Base-by-base conservation (phyloP, 306 rosid genomes). In the Quercus cerris region DNA sequence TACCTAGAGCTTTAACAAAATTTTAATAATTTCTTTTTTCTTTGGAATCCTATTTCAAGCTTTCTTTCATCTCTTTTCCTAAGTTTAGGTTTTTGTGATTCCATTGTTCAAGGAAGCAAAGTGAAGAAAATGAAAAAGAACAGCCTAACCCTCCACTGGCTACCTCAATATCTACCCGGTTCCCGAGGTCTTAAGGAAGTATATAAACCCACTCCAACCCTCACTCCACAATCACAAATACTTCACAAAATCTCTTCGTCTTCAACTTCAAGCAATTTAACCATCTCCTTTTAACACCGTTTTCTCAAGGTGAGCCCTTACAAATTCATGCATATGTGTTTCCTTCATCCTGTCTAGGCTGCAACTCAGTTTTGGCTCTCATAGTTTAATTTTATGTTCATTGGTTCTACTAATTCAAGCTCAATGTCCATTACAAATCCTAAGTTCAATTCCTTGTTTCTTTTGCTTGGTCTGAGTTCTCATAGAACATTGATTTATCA, bases 121-220 rank as follows among this genome's bases (percentile, higher is more conserved):
- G 79, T 79, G 79, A 86, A n/a, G 68, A 71, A 79, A 59, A 70
- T 69, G 62, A 70, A 90, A 84, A 77, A 54, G 55, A 81, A 80
- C 58, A 77, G 46, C 49, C 30, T 74, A 74, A 67, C 76, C 58
- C 76, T 76, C 85, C 77, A 52, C 46, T 70, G 73, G 71, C 75
- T 25, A 44, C 80, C 27, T 59, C 54, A 58, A 79, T 38, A 38
- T 82, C 56, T 80, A 67, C 87, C 61, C 95, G 75, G 27, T 79
- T 81, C 58, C 84, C 97, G 91, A 94, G 87, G 88, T 74, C 86
- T 70, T 35, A 59, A 76, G 83, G 83, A 83, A 85, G 91, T 94
- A 94, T 92, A 94, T 85, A 94, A 90, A 70, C 86, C 82, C 75
- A 67, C 85, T 74, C 87, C 77, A 30, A 33, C 82, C 78, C 71